Base-by-base conservation (phyloP, 768 basidiomycete species). In the Pisolithus orientalis region DNA sequence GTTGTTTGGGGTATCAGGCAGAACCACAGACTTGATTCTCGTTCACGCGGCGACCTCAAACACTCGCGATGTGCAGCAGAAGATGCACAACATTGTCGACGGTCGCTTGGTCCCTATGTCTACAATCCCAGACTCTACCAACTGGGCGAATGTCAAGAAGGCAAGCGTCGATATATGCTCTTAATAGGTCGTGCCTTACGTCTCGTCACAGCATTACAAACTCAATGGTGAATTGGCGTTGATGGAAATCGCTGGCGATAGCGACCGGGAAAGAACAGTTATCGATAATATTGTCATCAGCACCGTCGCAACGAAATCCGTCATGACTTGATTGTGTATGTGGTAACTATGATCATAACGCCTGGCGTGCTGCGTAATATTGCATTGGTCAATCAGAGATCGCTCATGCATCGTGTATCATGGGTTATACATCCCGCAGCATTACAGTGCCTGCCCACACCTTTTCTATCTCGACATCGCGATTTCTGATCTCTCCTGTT, bases 1-100 rank as follows among this genome's bases (percentile, higher is more conserved):
- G 47, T 81, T 90, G 52, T 95, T 92, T 60, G 94, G 94, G 5
- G 75, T 96, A 6, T 85, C 87, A 0, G 82, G 86, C 39, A 68
- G 66, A 5, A 85, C 80, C 27, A 77, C 73, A 0, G 72, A 83
- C 13, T 74, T 96, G 17, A 62, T 94, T 31, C 82, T 95, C 9
- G 84, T 95, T 13, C 77, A 84, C 11, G 75, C 96, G 29, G 74
- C 69, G 14, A 67, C 73, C 16, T 68, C 75, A 2, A 67, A 70
- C 31, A 54, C 67, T 3, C 57, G 63, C 3, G 68, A 77, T n/a
- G 67, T 85, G 11, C 65, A 78, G 58, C 60, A 65, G n/a, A 71
- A 66, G 50, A 86, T 92, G 79, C 66, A 70, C 32, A 69, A 67
- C 0, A 73, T 82, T 4, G 79, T 94, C 4, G 60, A 77, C 11